phyloP scores from a whole-genome alignment of 164 flowering plant species.

The Houttuynia cordata region DNA sequence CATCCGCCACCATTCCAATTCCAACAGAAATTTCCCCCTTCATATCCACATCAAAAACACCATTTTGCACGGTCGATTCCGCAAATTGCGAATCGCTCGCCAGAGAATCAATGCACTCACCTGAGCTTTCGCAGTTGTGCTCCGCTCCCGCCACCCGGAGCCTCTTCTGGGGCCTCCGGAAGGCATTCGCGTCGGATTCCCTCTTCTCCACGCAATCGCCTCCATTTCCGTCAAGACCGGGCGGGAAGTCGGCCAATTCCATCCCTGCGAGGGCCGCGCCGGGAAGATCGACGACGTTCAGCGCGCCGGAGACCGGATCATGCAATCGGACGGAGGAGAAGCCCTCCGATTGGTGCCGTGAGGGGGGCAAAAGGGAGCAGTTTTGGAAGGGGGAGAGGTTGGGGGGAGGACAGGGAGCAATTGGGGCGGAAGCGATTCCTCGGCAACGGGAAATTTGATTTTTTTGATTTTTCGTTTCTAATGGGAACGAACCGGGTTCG shows the following conservation, averaged over 20 bases:
- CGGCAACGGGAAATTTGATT: too few relatives aligned
- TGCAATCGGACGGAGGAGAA: not conserved
- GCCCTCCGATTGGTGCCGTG: too few relatives aligned
- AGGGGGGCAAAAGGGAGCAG: too few relatives aligned
- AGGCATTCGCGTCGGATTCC: not conserved
- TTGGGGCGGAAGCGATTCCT: too few relatives aligned
- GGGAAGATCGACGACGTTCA: not conserved
- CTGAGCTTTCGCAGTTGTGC: not conserved
- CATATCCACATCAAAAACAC: conserved; percentile 16
- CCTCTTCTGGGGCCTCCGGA: not conserved
- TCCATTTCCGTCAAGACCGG: not conserved
- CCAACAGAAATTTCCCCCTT: conserved; percentile 10
- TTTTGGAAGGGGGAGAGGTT: too few relatives aligned
- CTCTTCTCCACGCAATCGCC: not conserved
- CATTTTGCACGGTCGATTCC: conserved; percentile 6
- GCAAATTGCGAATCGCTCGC: conserved; percentile 3
- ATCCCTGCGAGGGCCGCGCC: not conserved
- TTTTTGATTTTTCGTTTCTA: too few relatives aligned
- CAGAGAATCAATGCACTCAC: not conserved
- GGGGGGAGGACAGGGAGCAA: too few relatives aligned
- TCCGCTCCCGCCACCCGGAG: not conserved
- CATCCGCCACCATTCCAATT: not conserved
- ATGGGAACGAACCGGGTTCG: too few relatives aligned
- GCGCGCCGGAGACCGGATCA: not conserved
- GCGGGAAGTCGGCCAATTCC: not conserved